Percentiles rank a stretch among this genome's conserved stretches.
Conservation (phyloP, 805 yeast genomes). For the Myxozyma kluyveri region DNA sequence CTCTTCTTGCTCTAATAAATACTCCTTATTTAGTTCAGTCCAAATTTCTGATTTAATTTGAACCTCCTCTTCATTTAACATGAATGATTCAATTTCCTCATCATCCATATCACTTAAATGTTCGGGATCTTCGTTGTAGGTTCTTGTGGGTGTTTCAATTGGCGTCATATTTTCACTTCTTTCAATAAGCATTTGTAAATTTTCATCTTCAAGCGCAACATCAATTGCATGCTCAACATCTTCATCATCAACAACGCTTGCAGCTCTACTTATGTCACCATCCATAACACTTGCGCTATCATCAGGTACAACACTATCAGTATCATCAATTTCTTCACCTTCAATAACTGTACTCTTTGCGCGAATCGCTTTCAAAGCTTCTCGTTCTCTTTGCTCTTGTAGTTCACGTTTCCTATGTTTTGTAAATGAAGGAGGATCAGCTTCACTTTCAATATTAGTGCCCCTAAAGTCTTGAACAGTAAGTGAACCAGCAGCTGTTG, state of each 20-base stretch:
- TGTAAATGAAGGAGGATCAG: conserved; percentile 81
- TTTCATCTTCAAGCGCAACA: conserved; percentile 32
- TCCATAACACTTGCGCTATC: conserved; percentile 1
- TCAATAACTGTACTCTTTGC: background rate
- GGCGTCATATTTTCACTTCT: background rate
- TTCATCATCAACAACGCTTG: conserved; percentile 33
- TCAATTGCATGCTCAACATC: conserved; percentile 34
- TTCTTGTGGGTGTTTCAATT: conserved; percentile 1
- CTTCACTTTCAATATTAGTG: conserved; percentile 42
- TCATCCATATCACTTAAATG: conserved; percentile 77
- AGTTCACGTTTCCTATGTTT: conserved; percentile 52
- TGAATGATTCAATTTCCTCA: conserved; percentile 62
- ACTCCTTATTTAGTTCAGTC: conserved; percentile 87
- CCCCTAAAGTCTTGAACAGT: conserved; percentile 72
- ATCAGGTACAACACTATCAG: no score
- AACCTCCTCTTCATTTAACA: conserved; percentile 58
- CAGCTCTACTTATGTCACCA: conserved; percentile 9
- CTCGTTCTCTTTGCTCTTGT: conserved; percentile 34
- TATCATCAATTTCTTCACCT: background rate
- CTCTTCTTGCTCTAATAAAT: conserved; percentile 76
- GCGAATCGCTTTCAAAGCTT: background rate
- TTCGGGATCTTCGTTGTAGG: conserved; percentile 54
- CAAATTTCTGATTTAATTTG: conserved; percentile 77
- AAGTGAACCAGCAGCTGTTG: conserved; percentile 68
- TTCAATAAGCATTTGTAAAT: conserved; percentile 27